Evolutionary conservation across 305 asterid species (phyloP), one percentile per base, ranked within the genome.

Genomic region (Rubia peregrina): DNA sequence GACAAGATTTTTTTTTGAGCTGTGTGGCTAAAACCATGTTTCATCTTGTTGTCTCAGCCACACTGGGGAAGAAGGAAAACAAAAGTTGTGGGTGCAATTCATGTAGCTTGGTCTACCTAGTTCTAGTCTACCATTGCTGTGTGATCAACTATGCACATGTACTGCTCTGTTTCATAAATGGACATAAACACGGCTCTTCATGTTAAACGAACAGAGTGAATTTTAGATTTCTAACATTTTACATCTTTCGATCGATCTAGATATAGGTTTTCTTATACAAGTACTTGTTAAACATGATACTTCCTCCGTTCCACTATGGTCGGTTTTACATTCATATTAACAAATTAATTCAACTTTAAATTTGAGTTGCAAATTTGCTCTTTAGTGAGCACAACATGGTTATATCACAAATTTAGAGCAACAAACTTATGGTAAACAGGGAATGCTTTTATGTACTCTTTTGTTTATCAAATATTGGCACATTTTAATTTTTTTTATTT

Each of bases 21-120:
- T 74, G 71, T 76, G 76, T 79, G 82, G 80, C 73, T 71, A 65
- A 74, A 65, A 77, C 69, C 41, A 21, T 77, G 60, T 7, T 16
- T 63, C 5, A 9, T 38, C 49, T 13, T 68, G 71, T 71, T 56
- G 62, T 36, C 51, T 56, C 43, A 30, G 13, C n/a, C 5, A 62
- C 22, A 36, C 3, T 6, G 46, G 46, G 44, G 46, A 62, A 10
- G 22, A 7, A 36, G 67, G 33, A 16, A 62, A 62, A 62, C 67
- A n/a, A 62, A 8, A 14, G 44, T 33, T 33, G 22, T 33, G 67
- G 44, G 67, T 62, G 33, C 13, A 62, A 13, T 21, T 22, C 46
- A 62, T 33, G 67, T 33, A 17, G 22, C 67, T 14, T 13, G 67
- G 67, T 62, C 59, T 51, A 62, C 67, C 67, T 36, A 36, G 21